A percentile compares a stretch with the other conserved stretches of the same genome.
These are phyloP conservation scores for Amanita inopinata DNA, from an alignment of 768 basidiomycete genomes.

Conservation along the genomic window DNA sequence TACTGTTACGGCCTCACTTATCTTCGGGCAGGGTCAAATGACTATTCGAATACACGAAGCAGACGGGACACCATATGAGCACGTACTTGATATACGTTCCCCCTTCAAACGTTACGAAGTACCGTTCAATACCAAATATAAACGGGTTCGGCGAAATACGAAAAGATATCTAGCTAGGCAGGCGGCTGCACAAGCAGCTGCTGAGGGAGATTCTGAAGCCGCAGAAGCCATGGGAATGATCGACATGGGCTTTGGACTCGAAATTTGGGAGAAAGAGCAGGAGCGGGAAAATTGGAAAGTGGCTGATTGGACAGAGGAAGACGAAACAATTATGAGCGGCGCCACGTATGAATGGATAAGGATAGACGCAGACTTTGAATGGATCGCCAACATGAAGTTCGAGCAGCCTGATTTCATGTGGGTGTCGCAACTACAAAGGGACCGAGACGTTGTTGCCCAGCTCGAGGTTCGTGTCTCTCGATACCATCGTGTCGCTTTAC, in stretches of 20 bases:
- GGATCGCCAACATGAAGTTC: slow-evolving; percentile 89
- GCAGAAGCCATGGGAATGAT: slow-evolving; percentile 91
- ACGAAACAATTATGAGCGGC: slow-evolving; percentile 86
- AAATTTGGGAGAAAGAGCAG: slow-evolving; percentile 93
- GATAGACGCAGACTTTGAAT: slow-evolving; percentile 98
- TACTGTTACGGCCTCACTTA: slow-evolving; percentile 1
- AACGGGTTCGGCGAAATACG: slow-evolving; percentile 90
- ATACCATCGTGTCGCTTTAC: background rate
- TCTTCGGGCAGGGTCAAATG: slow-evolving; percentile 74
- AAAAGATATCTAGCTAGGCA: slow-evolving; percentile 93
- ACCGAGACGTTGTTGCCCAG: slow-evolving; percentile 95
- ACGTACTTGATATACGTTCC: slow-evolving; percentile 85
- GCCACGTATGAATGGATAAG: slow-evolving; percentile 99
- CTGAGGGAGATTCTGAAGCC: slow-evolving; percentile 85
- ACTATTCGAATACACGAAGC: slow-evolving; percentile 98
- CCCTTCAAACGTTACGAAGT: slow-evolving; percentile 93
- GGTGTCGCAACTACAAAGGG: slow-evolving; percentile 91
- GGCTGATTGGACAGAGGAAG: slow-evolving; percentile 95
- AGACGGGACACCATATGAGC: slow-evolving; percentile 97
- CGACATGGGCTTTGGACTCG: slow-evolving; percentile 88
- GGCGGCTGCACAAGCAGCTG: slow-evolving; percentile 86
- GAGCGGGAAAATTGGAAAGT: slow-evolving; percentile 94
- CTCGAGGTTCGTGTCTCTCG: slow-evolving; percentile 59
- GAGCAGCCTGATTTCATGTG: slow-evolving; percentile 98
- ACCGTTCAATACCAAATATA: slow-evolving; percentile 97